A percentile compares a stretch with the other conserved stretches of the same genome.
phyloP scores from a whole-genome alignment of 2,329 filamentous ascomycete species.

The Xylaria sp. region DNA sequence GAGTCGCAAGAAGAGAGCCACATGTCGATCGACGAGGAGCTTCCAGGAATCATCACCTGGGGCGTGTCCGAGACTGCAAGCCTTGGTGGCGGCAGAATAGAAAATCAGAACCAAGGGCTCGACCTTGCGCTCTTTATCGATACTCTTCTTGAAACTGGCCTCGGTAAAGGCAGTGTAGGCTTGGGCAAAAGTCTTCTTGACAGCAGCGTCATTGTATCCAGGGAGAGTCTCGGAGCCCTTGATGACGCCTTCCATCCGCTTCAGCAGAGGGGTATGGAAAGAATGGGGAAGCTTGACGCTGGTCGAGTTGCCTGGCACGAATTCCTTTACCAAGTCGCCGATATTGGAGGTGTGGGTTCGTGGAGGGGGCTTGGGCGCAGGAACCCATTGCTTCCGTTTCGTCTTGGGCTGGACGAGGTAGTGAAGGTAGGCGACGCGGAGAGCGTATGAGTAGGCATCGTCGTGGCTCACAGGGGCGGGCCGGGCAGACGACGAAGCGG shows the following conservation, averaged over 20 bases:
- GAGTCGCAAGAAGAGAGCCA: slow-evolving; percentile 91
- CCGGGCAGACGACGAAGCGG: slow-evolving; percentile 52
- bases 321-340: slow-evolving; percentile 87
- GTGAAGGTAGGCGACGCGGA: slow-evolving; percentile 88
- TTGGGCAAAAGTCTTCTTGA: slow-evolving; percentile 93
- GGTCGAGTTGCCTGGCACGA: slow-evolving; percentile 59
- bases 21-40: slow-evolving; percentile 88
- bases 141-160: slow-evolving; percentile 82
- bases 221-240: slow-evolving; percentile 82
- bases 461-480: slow-evolving; percentile 64
- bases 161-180: slow-evolving; percentile 95
- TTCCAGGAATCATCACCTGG: slow-evolving; percentile 89
- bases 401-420: slow-evolving; percentile 91
- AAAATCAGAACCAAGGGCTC: slow-evolving; percentile 96
- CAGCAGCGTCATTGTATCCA: slow-evolving; percentile 86
- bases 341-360: slow-evolving; percentile 74
- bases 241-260: slow-evolving; percentile 80
- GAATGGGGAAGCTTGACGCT: slow-evolving; percentile 63
- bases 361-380: slow-evolving; percentile 65
- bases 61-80: slow-evolving; percentile 74
- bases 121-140: slow-evolving; percentile 91
- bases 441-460: slow-evolving; percentile 89
- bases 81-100: slow-evolving; percentile 92
- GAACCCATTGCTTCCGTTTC: slow-evolving; percentile 86
- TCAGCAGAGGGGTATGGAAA: slow-evolving; percentile 62